Evolutionary conservation across 2,329 filamentous ascomycete species (phyloP).

Genomic region (Trichoderma aggressivum): DNA sequence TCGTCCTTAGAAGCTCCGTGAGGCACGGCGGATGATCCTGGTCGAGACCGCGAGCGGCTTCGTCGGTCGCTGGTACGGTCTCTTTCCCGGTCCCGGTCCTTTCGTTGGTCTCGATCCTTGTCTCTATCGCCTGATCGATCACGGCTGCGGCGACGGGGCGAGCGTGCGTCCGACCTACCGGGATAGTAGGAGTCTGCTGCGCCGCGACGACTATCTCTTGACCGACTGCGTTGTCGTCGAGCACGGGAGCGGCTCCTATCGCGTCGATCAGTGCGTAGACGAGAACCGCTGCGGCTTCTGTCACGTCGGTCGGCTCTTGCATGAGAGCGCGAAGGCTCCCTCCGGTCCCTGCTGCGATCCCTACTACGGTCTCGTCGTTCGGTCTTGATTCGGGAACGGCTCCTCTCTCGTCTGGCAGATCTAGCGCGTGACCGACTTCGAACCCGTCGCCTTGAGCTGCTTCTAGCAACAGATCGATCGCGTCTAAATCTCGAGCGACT

Average conservation of each 20-base stretch:
- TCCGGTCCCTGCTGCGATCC: conserved; percentile 21
- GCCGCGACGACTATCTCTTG: conserved; percentile 24
- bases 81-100: conserved; percentile 25
- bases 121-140: conserved; percentile 28
- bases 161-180: conserved; percentile 22
- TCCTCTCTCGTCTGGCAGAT: conserved; percentile 37
- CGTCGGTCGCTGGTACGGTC: conserved; percentile 35
- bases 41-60: conserved; percentile 45
- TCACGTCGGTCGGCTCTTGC: conserved; percentile 28
- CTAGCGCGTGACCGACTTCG: conserved; percentile 38
- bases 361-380: conserved; percentile 35
- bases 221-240: conserved; percentile 23
- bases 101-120: conserved; percentile 28
- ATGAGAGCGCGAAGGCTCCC: conserved; percentile 29
- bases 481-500: conserved; percentile 35
- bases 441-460: conserved; percentile 35
- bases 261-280: conserved; percentile 33
- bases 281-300: conserved; percentile 33
- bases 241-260: conserved; percentile 26
- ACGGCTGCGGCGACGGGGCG: conserved; percentile 28
- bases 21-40: conserved; percentile 34
- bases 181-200: conserved; percentile 25
- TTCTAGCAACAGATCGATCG: conserved; percentile 36
- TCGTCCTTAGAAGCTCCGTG: conserved; percentile 44
- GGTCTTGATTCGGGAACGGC: conserved; percentile 34